These are phyloP conservation scores for Pythium monospermum DNA, from an alignment of 352 stramenopile genomes.

Conservation along the genomic window DNA sequence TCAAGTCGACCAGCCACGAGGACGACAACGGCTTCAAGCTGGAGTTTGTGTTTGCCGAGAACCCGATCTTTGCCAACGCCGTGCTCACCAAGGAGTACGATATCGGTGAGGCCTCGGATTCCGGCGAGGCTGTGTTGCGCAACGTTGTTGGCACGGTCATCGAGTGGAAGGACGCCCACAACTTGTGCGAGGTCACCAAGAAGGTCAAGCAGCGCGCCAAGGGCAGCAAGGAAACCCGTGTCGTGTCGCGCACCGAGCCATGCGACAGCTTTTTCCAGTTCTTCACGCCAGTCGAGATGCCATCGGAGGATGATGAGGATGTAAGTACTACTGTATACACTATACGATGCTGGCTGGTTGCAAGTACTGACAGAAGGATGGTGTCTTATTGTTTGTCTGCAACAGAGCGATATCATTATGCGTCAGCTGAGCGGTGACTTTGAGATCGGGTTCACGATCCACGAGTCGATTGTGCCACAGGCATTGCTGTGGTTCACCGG, in stretches of 20 bases:
- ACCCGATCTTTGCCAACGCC: slow-evolving; percentile 78
- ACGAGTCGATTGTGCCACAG: slow-evolving; percentile 86
- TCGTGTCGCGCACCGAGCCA: slow-evolving; percentile 72
- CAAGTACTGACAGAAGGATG: not conserved
- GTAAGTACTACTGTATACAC: slow-evolving; percentile 31
- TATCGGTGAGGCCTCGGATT: slow-evolving; percentile 76
- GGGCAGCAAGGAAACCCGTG: slow-evolving; percentile 70
- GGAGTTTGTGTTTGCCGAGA: slow-evolving; percentile 74
- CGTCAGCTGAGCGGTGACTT: slow-evolving; percentile 79
- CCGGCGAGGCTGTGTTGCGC: slow-evolving; percentile 72
- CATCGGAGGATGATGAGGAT: slow-evolving; percentile 79
- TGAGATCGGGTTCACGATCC: slow-evolving; percentile 83
- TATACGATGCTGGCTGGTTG: slow-evolving; percentile 7
- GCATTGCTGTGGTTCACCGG: slow-evolving; percentile 85
- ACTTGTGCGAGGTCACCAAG: slow-evolving; percentile 81
- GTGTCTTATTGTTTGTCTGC: slow-evolving; percentile 14
- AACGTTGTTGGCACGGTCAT: slow-evolving; percentile 73
- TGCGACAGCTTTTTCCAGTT: slow-evolving; percentile 88
- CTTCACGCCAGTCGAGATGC: slow-evolving; percentile 82
- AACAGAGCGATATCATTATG: slow-evolving; percentile 82
- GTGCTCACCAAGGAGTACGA: slow-evolving; percentile 83
- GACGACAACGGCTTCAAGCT: slow-evolving; percentile 85
- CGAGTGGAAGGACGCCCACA: slow-evolving; percentile 80
- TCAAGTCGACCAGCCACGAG: slow-evolving; percentile 72
- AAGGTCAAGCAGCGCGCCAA: slow-evolving; percentile 87